phyloP scores from a whole-genome alignment of 306 rosid species.

The Datisca glomerata region DNA sequence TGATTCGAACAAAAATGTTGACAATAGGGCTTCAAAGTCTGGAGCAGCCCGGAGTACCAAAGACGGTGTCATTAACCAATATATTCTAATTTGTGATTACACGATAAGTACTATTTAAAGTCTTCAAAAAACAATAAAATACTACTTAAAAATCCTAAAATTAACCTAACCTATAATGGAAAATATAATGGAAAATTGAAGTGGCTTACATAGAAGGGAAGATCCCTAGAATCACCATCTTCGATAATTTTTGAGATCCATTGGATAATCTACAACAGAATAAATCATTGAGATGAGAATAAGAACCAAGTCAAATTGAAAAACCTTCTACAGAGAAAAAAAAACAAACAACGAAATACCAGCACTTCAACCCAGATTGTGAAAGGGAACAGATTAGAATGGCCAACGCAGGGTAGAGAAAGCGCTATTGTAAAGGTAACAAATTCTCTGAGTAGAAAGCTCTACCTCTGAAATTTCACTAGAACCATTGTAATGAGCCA shows the following conservation, averaged over 20 bases:
- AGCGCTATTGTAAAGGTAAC: no score
- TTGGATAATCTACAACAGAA: conserved; percentile 37
- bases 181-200: conserved; percentile 3
- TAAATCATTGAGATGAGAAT: conserved; percentile 2
- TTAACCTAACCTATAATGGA: no score
- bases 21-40: no score
- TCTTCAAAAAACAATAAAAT: background rate
- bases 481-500: conserved; percentile 77
- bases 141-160: background rate
- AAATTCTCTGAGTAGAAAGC: background rate
- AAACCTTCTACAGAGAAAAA: no score
- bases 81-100: background rate
- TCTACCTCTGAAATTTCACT: conserved; percentile 54
- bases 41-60: no score
- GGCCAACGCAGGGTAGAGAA: no score
- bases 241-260: conserved; percentile 69
- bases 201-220: conserved; percentile 68
- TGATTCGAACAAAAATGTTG: no score
- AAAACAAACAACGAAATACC: no score
- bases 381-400: no score
- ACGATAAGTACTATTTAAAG: background rate
- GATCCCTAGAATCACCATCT: conserved; percentile 82
- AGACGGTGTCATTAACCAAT: background rate
- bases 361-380: no score
- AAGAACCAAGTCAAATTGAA: background rate